Evolutionary conservation across 225 moss, liverwort and hornwort species (phyloP).

Genomic region (Physcomitrium patens): DNA sequence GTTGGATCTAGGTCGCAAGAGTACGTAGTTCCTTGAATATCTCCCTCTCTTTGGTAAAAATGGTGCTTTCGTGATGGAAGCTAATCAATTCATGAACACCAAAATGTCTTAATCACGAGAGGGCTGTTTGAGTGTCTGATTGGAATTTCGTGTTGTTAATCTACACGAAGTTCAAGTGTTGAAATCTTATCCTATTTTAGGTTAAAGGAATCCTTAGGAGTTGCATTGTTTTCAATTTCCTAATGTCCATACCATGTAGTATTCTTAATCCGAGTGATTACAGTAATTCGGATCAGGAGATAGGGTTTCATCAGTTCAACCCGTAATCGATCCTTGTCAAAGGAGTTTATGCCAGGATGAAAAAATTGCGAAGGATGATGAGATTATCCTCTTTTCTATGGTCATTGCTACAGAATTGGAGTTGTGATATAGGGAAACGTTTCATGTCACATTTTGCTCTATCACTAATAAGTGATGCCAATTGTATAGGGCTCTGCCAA

Average conservation of each 20-base stretch:
- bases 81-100: neutral
- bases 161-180: neutral
- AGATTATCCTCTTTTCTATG: neutral
- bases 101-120: neutral
- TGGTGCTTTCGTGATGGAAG: neutral
- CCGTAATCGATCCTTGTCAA: neutral
- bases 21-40: conserved; percentile 38
- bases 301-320: conserved; percentile 27
- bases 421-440: neutral
- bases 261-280: neutral
- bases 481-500: conserved; percentile 52
- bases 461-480: neutral
- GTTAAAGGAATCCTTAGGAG: neutral
- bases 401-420: conserved; percentile 17
- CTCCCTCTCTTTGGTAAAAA: neutral
- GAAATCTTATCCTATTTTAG: neutral
- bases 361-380: conserved; percentile 10
- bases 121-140: conserved; percentile 11
- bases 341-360: neutral
- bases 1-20: conserved; percentile 47
- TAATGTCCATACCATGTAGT: neutral
- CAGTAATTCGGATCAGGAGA: conserved; percentile 6
- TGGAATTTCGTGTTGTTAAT: neutral
- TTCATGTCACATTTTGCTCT: neutral
- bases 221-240: neutral